phyloP scores from a whole-genome alignment of 345 rosid genomes.

The Lepidium didymum region DNA sequence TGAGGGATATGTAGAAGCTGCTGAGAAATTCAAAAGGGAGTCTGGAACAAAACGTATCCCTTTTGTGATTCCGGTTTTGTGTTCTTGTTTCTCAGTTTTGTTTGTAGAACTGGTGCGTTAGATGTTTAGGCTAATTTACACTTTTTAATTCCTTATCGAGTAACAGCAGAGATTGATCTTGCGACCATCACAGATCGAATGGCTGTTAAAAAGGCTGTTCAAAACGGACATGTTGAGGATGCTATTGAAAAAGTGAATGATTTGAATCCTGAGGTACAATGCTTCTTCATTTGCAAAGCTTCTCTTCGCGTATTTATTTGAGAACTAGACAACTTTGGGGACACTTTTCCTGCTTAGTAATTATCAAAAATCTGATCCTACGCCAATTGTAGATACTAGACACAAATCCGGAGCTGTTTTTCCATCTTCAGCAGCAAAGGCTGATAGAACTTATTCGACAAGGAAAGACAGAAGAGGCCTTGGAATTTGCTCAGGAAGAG shows the following conservation, averaged over 20 bases:
- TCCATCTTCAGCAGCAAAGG: slow-evolving; percentile 98
- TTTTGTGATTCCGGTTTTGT: not conserved
- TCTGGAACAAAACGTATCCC: slow-evolving; percentile 97
- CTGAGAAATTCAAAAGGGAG: slow-evolving; percentile 80
- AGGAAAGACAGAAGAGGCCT: slow-evolving; percentile 86
- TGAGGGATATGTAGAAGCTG: slow-evolving; percentile 95
- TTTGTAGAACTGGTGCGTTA: not conserved
- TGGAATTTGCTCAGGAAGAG: slow-evolving; percentile 98
- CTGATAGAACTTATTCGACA: slow-evolving; percentile 90
- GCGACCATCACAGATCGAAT: slow-evolving; percentile 84
- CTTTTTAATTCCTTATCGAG: slow-evolving; percentile 38
- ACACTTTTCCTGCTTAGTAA: not conserved
- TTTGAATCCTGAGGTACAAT: slow-evolving; percentile 79
- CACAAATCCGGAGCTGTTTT: slow-evolving; percentile 90
- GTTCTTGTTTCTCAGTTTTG: not conserved
- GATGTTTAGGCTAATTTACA: not conserved
- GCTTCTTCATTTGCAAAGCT: not conserved
- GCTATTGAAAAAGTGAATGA: slow-evolving; percentile 95
- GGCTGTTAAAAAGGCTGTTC: slow-evolving; percentile 98
- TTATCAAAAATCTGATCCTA: not conserved
- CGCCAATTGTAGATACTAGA: slow-evolving; percentile 58
- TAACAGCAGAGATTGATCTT: slow-evolving; percentile 91
- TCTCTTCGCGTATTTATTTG: not conserved
- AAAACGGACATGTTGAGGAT: slow-evolving; percentile 91
- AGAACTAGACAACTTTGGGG: not conserved